Evolutionary conservation across 1,284 basidiomycete genomes (phyloP).

Genomic region (Naganishia liquefaciens): DNA sequence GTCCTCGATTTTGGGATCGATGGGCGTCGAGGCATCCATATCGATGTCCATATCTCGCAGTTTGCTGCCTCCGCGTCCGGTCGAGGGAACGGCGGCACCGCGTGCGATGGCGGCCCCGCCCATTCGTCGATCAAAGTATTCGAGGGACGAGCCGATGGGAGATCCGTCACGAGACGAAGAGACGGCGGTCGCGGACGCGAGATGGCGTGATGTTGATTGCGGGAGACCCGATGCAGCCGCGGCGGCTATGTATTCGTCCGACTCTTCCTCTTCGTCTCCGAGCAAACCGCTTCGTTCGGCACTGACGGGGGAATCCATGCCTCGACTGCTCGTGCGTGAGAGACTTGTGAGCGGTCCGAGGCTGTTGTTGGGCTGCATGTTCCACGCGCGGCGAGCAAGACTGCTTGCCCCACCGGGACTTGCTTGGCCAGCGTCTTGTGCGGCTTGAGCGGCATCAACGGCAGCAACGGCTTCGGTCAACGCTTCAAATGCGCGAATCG

Average conservation of each 20-base stretch:
- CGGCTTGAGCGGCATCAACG: constrained; percentile 14
- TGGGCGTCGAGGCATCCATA: neutral
- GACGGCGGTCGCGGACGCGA: constrained; percentile 1
- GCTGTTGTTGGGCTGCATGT: constrained; percentile 24
- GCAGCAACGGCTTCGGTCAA: constrained; percentile 21
- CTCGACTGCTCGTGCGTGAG: constrained; percentile 28
- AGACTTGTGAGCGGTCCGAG: constrained; percentile 19
- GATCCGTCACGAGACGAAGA: constrained; percentile 20
- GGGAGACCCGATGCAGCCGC: constrained; percentile 1
- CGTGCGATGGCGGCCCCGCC: constrained; percentile 9
- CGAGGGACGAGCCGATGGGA: constrained; percentile 17
- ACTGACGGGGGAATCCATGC: constrained; percentile 32
- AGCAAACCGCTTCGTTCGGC: constrained; percentile 28
- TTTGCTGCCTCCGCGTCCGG: constrained; percentile 22
- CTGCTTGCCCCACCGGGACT: constrained; percentile 13
- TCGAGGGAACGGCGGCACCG: neutral
- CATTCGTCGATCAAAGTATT: constrained; percentile 27
- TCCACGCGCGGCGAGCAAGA: constrained; percentile 25
- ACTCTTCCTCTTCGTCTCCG: constrained; percentile 30
- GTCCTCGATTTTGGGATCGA: neutral
- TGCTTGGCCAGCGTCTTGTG: constrained; percentile 20
- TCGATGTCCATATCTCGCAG: constrained; percentile 26
- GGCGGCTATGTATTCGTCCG: constrained; percentile 12
- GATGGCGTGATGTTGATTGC: neutral
- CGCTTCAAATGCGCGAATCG: constrained; percentile 27